Percentiles rank a stretch among this genome's conserved stretches.
These are phyloP conservation scores for Ceratocystis cacaofunesta DNA, from an alignment of 2,329 filamentous ascomycete species.

Conservation along the genomic window DNA sequence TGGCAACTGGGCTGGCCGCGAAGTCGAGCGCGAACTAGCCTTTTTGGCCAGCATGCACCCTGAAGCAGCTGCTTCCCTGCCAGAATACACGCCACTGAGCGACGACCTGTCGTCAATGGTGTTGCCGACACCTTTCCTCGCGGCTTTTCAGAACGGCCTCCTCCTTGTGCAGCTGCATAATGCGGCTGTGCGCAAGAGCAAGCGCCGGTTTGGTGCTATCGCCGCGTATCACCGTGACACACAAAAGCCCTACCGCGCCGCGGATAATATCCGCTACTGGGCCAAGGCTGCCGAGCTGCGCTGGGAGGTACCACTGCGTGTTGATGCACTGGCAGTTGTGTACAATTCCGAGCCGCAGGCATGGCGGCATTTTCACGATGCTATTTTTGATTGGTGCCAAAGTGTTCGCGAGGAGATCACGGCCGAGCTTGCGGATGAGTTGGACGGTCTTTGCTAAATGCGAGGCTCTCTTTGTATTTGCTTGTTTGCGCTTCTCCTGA, in stretches of 20 bases:
- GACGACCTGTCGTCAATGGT: conserved; percentile 19
- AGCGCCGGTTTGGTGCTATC: conserved; percentile 76
- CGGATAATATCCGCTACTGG: conserved; percentile 93
- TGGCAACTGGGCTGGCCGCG: conserved; percentile 55
- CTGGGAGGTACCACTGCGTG: conserved; percentile 71
- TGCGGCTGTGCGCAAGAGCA: conserved; percentile 67
- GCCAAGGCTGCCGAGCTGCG: conserved; percentile 87
- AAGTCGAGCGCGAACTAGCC: conserved; percentile 63
- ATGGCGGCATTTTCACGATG: conserved; percentile 72
- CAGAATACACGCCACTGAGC: conserved; percentile 42
- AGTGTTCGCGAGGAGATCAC: conserved; percentile 72
- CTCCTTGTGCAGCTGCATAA: conserved; percentile 82
- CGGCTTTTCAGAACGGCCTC: conserved; percentile 60
- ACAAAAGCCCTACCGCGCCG: conserved; percentile 80
- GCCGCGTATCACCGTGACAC: conserved; percentile 84
- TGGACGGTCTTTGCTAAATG: conserved; percentile 2
- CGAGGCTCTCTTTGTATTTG: neutral
- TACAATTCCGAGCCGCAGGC: conserved; percentile 53
- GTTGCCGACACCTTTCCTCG: conserved; percentile 60
- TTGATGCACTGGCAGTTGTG: conserved; percentile 78
- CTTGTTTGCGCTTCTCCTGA: neutral
- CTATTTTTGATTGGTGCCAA: conserved; percentile 69
- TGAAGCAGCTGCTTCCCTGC: conserved; percentile 30
- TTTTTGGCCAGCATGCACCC: conserved; percentile 64
- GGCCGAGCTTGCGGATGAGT: conserved; percentile 37